phyloP scores from a whole-genome alignment of 2,329 filamentous ascomycete species.

The Epichloe scottii region DNA sequence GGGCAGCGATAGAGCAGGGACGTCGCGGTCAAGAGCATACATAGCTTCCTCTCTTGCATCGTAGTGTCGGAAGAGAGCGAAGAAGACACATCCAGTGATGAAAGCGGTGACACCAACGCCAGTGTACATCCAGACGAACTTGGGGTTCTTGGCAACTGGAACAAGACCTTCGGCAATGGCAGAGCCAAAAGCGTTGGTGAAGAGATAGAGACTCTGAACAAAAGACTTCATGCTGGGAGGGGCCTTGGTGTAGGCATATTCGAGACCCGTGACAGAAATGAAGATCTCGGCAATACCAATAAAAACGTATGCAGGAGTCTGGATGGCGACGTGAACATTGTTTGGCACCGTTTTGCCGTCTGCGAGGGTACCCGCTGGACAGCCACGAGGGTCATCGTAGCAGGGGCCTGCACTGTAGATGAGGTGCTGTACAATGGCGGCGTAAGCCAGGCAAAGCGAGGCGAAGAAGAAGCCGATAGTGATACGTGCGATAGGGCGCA shows the following conservation, averaged over 20 bases:
- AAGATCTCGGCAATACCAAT: conserved; percentile 49
- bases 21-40: conserved; percentile 25
- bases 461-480: conserved; percentile 47
- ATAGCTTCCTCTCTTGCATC: conserved; percentile 25
- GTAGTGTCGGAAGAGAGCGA: conserved; percentile 25
- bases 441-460: conserved; percentile 43
- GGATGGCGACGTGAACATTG: conserved; percentile 41
- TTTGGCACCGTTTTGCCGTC: conserved; percentile 22
- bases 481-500: conserved; percentile 55
- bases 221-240: conserved; percentile 56
- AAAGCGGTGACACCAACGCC: conserved; percentile 39
- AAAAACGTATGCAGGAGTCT: conserved; percentile 41
- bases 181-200: conserved; percentile 46
- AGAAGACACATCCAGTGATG: conserved; percentile 40
- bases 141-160: conserved; percentile 47
- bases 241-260: conserved; percentile 64
- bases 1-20: conserved; percentile 11
- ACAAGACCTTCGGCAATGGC: conserved; percentile 50
- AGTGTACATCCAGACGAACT: conserved; percentile 54
- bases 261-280: conserved; percentile 54
- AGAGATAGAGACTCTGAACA: conserved; percentile 44
- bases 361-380: conserved; percentile 18
- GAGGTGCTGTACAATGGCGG: conserved; percentile 45
- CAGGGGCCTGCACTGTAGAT: conserved; percentile 44
- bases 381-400: conserved; percentile 30